A percentile compares a stretch with the other conserved stretches of the same genome.
Evolutionary conservation across 2,329 filamentous ascomycete genomes (phyloP).

Genomic region (Cadophora malorum): DNA sequence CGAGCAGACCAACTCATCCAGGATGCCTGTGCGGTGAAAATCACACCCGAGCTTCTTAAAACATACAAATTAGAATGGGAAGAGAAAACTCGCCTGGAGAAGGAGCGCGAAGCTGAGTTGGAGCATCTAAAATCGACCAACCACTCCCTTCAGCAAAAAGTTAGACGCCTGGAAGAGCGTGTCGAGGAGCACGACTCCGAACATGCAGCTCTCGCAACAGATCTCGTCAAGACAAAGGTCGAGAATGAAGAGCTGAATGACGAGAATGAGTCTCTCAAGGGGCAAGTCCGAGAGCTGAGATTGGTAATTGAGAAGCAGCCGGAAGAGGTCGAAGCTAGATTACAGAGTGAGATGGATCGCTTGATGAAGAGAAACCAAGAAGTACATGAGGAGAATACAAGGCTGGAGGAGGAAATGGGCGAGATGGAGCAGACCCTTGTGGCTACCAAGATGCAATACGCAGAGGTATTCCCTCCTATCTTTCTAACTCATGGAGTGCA

Average conservation of each 20-base stretch:
- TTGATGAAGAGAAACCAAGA: slow-evolving; percentile 92
- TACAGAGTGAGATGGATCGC: slow-evolving; percentile 85
- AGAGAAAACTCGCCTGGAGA: slow-evolving; percentile 82
- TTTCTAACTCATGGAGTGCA: not conserved
- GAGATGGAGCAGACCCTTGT: slow-evolving; percentile 95
- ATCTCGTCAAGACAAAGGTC: slow-evolving; percentile 90
- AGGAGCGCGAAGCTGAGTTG: slow-evolving; percentile 82
- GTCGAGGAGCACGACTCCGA: slow-evolving; percentile 89
- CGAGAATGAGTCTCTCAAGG: slow-evolving; percentile 84
- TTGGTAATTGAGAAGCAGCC: slow-evolving; percentile 90
- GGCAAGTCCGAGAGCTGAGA: slow-evolving; percentile 84
- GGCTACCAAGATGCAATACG: slow-evolving; percentile 91
- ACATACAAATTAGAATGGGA: slow-evolving; percentile 89
- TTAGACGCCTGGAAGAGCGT: slow-evolving; percentile 87
- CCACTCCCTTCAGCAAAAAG: slow-evolving; percentile 69
- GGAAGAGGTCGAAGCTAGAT: slow-evolving; percentile 80
- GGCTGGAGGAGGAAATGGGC: slow-evolving; percentile 84
- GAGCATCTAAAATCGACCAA: slow-evolving; percentile 74
- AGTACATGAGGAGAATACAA: slow-evolving; percentile 91
- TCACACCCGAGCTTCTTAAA: slow-evolving; percentile 82
- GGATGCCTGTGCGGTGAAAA: slow-evolving; percentile 87
- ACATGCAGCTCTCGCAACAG: slow-evolving; percentile 88
- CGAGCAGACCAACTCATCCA: slow-evolving; percentile 91
- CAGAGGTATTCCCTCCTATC: slow-evolving; percentile 77
- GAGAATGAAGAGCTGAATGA: slow-evolving; percentile 90